These are phyloP conservation scores for Athelia psychrophila DNA, from an alignment of 1,284 basidiomycete genomes.

Conservation along the genomic window DNA sequence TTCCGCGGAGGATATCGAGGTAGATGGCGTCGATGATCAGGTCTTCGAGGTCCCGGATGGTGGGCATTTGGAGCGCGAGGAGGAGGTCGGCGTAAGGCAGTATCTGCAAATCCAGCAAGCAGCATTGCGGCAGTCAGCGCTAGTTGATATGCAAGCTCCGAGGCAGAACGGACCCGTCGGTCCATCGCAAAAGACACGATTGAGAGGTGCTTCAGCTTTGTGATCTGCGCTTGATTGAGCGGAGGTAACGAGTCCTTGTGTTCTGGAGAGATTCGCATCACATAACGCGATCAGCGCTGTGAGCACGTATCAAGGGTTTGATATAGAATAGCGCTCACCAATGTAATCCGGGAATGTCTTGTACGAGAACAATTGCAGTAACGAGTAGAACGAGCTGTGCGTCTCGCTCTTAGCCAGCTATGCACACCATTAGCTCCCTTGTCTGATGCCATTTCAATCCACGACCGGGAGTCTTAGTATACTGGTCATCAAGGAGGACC, in stretches of 20 bases:
- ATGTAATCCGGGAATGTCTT: constrained; percentile 82
- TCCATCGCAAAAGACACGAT: constrained; percentile 79
- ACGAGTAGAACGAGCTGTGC: constrained; percentile 52
- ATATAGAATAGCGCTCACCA: constrained; percentile 29
- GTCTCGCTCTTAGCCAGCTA: constrained; percentile 68
- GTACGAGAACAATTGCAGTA: constrained; percentile 88
- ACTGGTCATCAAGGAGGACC: constrained; percentile 11
- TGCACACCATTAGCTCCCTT: constrained; percentile 1
- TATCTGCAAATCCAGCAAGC: constrained; percentile 44
- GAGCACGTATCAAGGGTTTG: constrained; percentile 5
- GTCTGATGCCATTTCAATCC: constrained; percentile 4
- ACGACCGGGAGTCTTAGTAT: neutral
- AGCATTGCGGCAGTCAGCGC: neutral
- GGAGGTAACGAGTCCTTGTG: constrained; percentile 64
- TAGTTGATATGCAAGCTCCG: constrained; percentile 2
- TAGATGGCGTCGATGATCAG: constrained; percentile 96
- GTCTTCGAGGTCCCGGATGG: constrained; percentile 87
- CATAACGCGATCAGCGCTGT: neutral
- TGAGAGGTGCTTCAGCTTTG: constrained; percentile 90
- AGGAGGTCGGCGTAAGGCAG: constrained; percentile 72
- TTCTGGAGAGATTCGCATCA: constrained; percentile 39
- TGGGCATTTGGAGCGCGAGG: constrained; percentile 64
- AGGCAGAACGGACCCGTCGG: constrained; percentile 57
- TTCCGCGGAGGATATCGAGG: constrained; percentile 82
- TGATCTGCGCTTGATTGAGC: constrained; percentile 69